phyloP scores from a whole-genome alignment of 2,329 filamentous ascomycete species.

The Aureobasidium vineae region DNA sequence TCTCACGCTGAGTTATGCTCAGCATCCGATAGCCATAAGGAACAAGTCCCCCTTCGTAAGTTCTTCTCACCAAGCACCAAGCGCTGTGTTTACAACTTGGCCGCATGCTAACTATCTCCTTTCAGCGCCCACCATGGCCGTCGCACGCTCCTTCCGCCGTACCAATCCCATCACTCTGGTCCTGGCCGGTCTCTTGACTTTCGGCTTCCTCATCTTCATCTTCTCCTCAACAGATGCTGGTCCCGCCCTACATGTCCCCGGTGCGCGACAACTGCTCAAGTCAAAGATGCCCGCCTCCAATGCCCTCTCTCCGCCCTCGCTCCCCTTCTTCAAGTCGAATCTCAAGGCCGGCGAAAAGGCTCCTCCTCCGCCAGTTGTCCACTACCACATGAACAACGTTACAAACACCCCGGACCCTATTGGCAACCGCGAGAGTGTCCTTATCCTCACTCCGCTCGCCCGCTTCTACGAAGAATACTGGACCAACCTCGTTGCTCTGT shows the following conservation, averaged over 20 bases:
- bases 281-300: conserved; percentile 60
- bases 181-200: conserved; percentile 67
- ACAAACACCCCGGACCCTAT: conserved; percentile 76
- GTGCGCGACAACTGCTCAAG: conserved; percentile 51
- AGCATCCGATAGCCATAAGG: conserved; percentile 14
- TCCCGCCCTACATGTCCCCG: conserved; percentile 38
- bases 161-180: conserved; percentile 73
- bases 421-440: conserved; percentile 76
- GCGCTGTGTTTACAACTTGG: not conserved
- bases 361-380: conserved; percentile 77
- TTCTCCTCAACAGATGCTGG: conserved; percentile 51
- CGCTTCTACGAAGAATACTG: conserved; percentile 94
- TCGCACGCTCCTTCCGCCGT: conserved; percentile 69
- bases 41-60: not conserved
- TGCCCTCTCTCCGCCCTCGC: conserved; percentile 69
- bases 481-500: conserved; percentile 82
- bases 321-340: conserved; percentile 68
- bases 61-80: not conserved
- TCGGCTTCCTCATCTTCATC: conserved; percentile 55
- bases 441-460: conserved; percentile 89
- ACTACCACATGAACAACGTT: conserved; percentile 94
- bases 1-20: conserved; percentile 11
- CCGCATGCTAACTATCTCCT: not conserved
- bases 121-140: conserved; percentile 47
- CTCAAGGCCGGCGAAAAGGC: conserved; percentile 55